A percentile compares a stretch with the other conserved stretches of the same genome.
phyloP scores from a whole-genome alignment of 495 filamentous ascomycete genomes.

The Aspergillus saccharolyticus region DNA sequence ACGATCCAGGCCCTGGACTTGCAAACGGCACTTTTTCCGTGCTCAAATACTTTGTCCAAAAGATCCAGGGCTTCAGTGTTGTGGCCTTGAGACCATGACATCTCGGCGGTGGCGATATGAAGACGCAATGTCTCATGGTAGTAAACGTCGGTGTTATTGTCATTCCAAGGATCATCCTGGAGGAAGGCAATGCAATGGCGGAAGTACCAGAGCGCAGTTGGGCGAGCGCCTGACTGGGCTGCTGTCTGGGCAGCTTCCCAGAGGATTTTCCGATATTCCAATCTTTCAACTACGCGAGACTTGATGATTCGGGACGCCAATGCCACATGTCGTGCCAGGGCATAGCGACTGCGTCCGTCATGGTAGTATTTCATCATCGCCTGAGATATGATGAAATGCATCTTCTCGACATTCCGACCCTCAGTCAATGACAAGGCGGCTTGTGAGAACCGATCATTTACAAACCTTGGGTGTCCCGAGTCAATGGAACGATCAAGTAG shows the following conservation, averaged over 20 bases:
- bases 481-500: neutral
- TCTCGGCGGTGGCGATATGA: slow-evolving; percentile 72
- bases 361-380: slow-evolving; percentile 66
- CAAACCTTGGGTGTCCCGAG: slow-evolving; percentile 47
- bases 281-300: slow-evolving; percentile 50
- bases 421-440: slow-evolving; percentile 67
- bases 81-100: slow-evolving; percentile 68
- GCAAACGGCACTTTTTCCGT: slow-evolving; percentile 63
- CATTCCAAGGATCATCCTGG: slow-evolving; percentile 73
- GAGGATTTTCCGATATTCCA: slow-evolving; percentile 65
- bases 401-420: slow-evolving; percentile 60
- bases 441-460: slow-evolving; percentile 77
- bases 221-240: slow-evolving; percentile 71
- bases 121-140: slow-evolving; percentile 81
- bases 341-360: slow-evolving; percentile 57
- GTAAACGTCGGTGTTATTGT: slow-evolving; percentile 61
- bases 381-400: slow-evolving; percentile 84
- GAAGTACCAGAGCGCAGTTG: slow-evolving; percentile 75
- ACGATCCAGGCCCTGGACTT: slow-evolving; percentile 76
- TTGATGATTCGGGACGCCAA: slow-evolving; percentile 68
- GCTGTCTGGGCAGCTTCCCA: slow-evolving; percentile 72
- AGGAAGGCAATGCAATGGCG: slow-evolving; percentile 69
- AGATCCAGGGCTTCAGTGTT: slow-evolving; percentile 58
- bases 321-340: slow-evolving; percentile 70
- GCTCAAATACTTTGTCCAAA: slow-evolving; percentile 57